Conservation (phyloP, 2,329 filamentous ascomycete genomes). For the Aspergillus aculeatus region DNA sequence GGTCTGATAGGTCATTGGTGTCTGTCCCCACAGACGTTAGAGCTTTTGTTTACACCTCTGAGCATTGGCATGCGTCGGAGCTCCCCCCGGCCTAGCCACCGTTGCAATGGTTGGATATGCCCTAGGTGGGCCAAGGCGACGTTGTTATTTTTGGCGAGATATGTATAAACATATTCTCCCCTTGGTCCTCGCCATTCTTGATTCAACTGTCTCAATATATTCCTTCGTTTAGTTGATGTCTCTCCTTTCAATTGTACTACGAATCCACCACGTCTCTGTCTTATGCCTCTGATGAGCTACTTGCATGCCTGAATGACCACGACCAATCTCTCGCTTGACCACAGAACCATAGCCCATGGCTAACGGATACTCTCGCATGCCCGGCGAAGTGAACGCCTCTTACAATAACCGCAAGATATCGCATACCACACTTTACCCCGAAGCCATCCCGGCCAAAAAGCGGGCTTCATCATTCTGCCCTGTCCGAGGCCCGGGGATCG, state of each 20-base stretch:
- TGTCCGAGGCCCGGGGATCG: slow-evolving; percentile 22
- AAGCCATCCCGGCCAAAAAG: slow-evolving; percentile 30
- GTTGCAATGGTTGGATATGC: slow-evolving; percentile 13
- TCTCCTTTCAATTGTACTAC: slow-evolving; percentile 10
- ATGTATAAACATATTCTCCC: slow-evolving; percentile 39
- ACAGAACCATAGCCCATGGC: slow-evolving; percentile 39
- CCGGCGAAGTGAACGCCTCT: slow-evolving; percentile 35
- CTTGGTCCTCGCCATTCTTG: slow-evolving; percentile 26
- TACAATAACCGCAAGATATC: slow-evolving; percentile 33
- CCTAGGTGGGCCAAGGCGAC: slow-evolving; percentile 5
- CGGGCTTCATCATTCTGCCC: slow-evolving; percentile 34
- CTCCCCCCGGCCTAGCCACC: slow-evolving; percentile 32
- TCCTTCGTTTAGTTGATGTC: slow-evolving; percentile 8
- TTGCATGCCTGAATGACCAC: slow-evolving; percentile 9
- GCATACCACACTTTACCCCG: slow-evolving; percentile 31
- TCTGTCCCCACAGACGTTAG: slow-evolving; percentile 31
- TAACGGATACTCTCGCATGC: slow-evolving; percentile 33
- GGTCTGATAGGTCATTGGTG: slow-evolving; percentile 37
- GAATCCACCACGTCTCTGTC: slow-evolving; percentile 11
- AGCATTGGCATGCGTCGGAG: slow-evolving; percentile 39
- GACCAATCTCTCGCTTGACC: slow-evolving; percentile 2
- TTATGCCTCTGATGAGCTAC: slow-evolving; percentile 15
- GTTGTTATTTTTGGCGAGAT: slow-evolving; percentile 25
- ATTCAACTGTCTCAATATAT: slow-evolving; percentile 5
- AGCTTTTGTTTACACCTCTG: slow-evolving; percentile 38